Percentiles rank a stretch among this genome's conserved stretches.
These are phyloP conservation scores for Cytospora paraplurivora DNA, from an alignment of 2,329 filamentous ascomycete species.

Conservation along the genomic window DNA sequence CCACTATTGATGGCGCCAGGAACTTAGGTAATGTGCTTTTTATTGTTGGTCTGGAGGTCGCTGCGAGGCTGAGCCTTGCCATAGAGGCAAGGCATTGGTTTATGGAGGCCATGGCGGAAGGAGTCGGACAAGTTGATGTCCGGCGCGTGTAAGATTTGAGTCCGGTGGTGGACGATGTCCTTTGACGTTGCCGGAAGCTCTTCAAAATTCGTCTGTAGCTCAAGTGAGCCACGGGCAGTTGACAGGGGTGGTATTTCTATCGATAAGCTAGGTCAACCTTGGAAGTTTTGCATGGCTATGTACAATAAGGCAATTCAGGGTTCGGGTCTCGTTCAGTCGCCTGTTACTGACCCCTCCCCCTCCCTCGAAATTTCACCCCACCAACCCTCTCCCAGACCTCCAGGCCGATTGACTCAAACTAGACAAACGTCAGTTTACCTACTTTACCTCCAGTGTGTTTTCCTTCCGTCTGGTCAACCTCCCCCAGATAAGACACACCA, in stretches of 20 bases:
- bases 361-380: slow-evolving; percentile 29
- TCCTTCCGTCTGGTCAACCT: background rate
- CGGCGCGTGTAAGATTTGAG: background rate
- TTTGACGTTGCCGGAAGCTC: slow-evolving; percentile 1
- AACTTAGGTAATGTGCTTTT: slow-evolving; percentile 49
- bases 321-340: background rate
- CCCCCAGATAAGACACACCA: slow-evolving; percentile 30
- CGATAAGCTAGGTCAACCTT: slow-evolving; percentile 2
- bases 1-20: slow-evolving; percentile 48
- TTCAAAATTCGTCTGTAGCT: slow-evolving; percentile 25
- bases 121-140: background rate
- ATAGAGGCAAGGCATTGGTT: slow-evolving; percentile 57
- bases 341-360: slow-evolving; percentile 30
- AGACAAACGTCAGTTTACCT: slow-evolving; percentile 14
- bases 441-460: background rate
- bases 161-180: background rate
- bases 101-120: slow-evolving; percentile 51
- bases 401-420: slow-evolving; percentile 26
- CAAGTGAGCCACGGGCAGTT: background rate
- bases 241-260: slow-evolving; percentile 8
- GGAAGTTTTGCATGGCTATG: background rate
- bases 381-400: slow-evolving; percentile 28
- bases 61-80: slow-evolving; percentile 51
- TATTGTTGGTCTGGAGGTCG: slow-evolving; percentile 45
- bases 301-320: background rate